These are phyloP conservation scores for Stemphylium beticola DNA, from an alignment of 2,329 filamentous ascomycete genomes.

Conservation along the genomic window DNA sequence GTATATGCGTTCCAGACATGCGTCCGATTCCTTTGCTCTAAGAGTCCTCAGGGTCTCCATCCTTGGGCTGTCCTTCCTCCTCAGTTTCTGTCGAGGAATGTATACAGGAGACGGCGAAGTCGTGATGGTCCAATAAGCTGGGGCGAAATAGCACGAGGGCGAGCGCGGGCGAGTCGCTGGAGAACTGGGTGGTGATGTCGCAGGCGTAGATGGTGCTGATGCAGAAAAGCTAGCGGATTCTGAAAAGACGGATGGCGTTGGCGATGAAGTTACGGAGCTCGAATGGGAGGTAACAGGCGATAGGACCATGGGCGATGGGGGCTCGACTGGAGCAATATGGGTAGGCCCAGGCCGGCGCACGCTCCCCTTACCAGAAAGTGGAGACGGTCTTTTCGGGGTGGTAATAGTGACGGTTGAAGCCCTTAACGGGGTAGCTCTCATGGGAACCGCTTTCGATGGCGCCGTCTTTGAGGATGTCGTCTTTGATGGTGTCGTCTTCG, in stretches of 20 bases:
- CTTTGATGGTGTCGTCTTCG: background rate
- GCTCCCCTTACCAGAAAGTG: constrained; percentile 11
- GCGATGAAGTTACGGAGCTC: constrained; percentile 15
- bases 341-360: constrained; percentile 8
- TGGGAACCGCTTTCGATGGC: background rate
- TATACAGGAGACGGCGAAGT: constrained; percentile 18
- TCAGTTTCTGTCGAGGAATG: constrained; percentile 17
- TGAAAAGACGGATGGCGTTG: constrained; percentile 24
- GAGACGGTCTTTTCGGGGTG: constrained; percentile 9
- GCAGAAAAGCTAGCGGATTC: constrained; percentile 19
- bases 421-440: background rate
- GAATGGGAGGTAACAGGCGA: constrained; percentile 15
- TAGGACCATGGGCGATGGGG: constrained; percentile 16
- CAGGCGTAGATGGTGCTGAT: constrained; percentile 20
- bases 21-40: constrained; percentile 43
- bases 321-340: constrained; percentile 9
- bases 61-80: constrained; percentile 32
- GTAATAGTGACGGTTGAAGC: background rate
- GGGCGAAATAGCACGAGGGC: constrained; percentile 16
- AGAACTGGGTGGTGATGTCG: constrained; percentile 26
- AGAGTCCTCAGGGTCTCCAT: constrained; percentile 40
- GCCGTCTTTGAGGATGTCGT: background rate
- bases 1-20: constrained; percentile 40
- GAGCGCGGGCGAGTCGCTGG: constrained; percentile 14
- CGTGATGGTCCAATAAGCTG: constrained; percentile 13